Percentiles rank a stretch among this genome's conserved stretches.
Conservation (phyloP, 2,329 filamentous ascomycete species). For the Beauveria medogensis region DNA sequence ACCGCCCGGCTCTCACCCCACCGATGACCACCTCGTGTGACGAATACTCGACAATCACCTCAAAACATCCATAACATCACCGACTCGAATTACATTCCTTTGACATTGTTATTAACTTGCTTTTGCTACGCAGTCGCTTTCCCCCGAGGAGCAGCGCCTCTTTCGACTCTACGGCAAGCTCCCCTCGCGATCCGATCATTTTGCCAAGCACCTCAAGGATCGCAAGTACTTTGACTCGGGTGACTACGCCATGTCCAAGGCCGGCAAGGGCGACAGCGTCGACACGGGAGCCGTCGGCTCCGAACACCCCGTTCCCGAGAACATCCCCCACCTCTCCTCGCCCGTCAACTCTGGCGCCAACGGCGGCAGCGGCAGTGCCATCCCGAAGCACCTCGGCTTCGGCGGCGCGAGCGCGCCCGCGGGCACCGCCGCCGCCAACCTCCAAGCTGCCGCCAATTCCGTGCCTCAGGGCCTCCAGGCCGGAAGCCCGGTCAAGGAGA, state of each 20-base stretch:
- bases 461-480: conserved; percentile 39
- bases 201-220: conserved; percentile 98
- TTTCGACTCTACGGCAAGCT: conserved; percentile 98
- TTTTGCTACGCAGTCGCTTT: conserved; percentile 60
- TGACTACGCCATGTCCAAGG: conserved; percentile 94
- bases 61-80: not conserved
- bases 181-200: conserved; percentile 88
- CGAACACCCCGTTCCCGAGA: conserved; percentile 89
- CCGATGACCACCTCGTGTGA: not conserved
- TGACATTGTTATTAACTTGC: not conserved
- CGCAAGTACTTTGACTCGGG: conserved; percentile 98
- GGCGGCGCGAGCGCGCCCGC: conserved; percentile 26
- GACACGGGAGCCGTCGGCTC: conserved; percentile 91
- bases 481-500: conserved; percentile 84
- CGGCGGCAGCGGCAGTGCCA: conserved; percentile 21
- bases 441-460: conserved; percentile 12
- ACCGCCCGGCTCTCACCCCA: not conserved
- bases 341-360: conserved; percentile 40
- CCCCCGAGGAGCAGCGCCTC: conserved; percentile 89
- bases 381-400: conserved; percentile 22
- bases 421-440: conserved; percentile 8
- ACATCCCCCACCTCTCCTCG: conserved; percentile 82
- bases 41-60: not conserved
- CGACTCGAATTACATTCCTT: not conserved
- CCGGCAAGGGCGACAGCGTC: conserved; percentile 89